These are phyloP conservation scores for Malus sieversii DNA, from an alignment of 306 rosid genomes.

Conservation along the genomic window DNA sequence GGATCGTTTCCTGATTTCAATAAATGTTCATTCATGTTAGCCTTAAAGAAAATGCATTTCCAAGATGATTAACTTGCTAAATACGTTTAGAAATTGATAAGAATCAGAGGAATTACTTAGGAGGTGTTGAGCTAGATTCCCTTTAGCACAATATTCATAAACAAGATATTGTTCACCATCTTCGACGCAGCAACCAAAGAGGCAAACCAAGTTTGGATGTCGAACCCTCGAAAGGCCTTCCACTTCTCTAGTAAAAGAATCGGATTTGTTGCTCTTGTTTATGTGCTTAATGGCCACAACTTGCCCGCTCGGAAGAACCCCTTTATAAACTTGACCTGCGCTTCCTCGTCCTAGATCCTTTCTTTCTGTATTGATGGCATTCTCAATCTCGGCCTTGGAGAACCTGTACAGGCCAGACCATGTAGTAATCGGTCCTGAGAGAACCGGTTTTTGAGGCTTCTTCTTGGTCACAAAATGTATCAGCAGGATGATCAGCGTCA, in stretches of 20 bases:
- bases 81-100: neutral
- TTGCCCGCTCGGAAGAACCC: conserved; percentile 82
- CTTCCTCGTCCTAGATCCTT: conserved; percentile 68
- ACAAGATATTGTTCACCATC: conserved; percentile 62
- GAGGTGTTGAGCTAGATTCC: conserved; percentile 82
- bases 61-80: neutral
- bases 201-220: conserved; percentile 68
- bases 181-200: conserved; percentile 67
- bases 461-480: conserved; percentile 38
- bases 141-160: conserved; percentile 65
- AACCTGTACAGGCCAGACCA: conserved; percentile 79
- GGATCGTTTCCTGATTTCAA: conserved; percentile 40
- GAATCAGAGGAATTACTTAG: conserved; percentile 35
- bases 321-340: conserved; percentile 74
- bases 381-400: conserved; percentile 63
- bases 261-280: conserved; percentile 39
- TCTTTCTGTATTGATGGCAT: conserved; percentile 43
- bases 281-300: conserved; percentile 76
- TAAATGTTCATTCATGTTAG: neutral
- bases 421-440: conserved; percentile 13
- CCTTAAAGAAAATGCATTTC: neutral
- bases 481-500: conserved; percentile 28
- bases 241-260: conserved; percentile 60
- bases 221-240: conserved; percentile 73
- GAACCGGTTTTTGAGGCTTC: conserved; percentile 20